A percentile compares a stretch with the other conserved stretches of the same genome.
phyloP scores from a whole-genome alignment of 2,329 filamentous ascomycete genomes.

The Neofusicoccum sp. region DNA sequence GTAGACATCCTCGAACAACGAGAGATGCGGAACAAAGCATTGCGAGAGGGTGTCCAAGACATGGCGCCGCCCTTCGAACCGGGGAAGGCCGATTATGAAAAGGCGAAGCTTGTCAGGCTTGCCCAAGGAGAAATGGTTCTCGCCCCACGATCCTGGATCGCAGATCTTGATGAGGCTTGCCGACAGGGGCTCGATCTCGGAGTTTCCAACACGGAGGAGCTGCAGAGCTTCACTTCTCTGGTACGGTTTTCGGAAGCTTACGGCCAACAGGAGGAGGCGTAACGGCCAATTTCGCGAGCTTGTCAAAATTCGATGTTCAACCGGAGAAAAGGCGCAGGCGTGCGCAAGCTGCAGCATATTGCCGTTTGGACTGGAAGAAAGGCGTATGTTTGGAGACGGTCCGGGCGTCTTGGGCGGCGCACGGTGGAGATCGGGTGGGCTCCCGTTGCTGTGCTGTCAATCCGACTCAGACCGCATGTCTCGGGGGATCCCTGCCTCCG shows the following conservation, averaged over 20 bases:
- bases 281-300: no score
- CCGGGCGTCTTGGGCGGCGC: neutral
- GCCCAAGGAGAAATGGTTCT: conserved; percentile 24
- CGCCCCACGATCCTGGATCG: conserved; percentile 28
- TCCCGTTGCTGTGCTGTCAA: conserved; percentile 3
- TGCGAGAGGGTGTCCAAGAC: neutral
- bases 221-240: conserved; percentile 27
- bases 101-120: conserved; percentile 25
- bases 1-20: conserved; percentile 48
- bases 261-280: conserved; percentile 7
- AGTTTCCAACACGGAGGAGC: conserved; percentile 1
- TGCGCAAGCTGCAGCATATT: no score
- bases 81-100: neutral
- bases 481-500: neutral
- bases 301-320: no score
- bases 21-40: conserved; percentile 28
- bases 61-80: conserved; percentile 13
- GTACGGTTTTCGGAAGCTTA: conserved; percentile 32
- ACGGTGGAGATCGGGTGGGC: neutral
- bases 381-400: neutral
- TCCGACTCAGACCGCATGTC: conserved; percentile 14
- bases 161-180: neutral
- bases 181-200: neutral
- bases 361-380: no score
- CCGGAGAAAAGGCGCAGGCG: no score